Base-by-base conservation (phyloP, 768 basidiomycete species). In the Boletus reticulatus region DNA sequence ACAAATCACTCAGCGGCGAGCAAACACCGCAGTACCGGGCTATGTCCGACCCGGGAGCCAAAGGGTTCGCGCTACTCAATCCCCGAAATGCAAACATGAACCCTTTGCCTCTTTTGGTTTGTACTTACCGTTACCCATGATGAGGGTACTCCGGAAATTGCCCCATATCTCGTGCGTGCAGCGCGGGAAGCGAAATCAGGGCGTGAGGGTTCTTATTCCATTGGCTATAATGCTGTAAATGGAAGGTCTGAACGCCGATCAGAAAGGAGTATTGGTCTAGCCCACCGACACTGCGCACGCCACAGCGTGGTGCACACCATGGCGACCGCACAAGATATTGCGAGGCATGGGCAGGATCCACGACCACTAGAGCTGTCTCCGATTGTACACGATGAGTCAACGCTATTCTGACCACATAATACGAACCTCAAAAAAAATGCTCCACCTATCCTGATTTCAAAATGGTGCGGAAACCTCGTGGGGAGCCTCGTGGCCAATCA, bases 391-490 rank as follows among this genome's bases (percentile, higher is more conserved):
- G 34, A 39, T 11, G 29, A 34, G 34, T 22, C 36, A 54, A 46
- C 17, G 32, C 36, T 49, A n/a, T 13, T 22, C 13, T 20, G 7
- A 38, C 32, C 22, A 29, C 29, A 37, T 19, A 14, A 29, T 14
- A n/a, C 39, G 12, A 11, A 19, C n/a, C n/a, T 27, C 24, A 29
- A 29, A 27, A 29, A 2, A 16, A n/a, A 10, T 43, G 20, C 7
- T n/a, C 27, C 36, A 37, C 16, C 36, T 17, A 16, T 37, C 36
- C 41, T 3, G 32, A 44, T 50, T n/a, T 39, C 38, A 12, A 41
- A 19, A 43, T 37, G 41, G 43, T 7, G 41, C 65, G 22, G n/a
- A 44, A 51, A 20, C 65, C 44, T 51, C 56, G 27, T 61, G 65
- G 47, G 13, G 6, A n/a, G 20, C 58, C 62, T 58, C 38, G 43